These are phyloP conservation scores for Ustanciosporium gigantosporum DNA, from an alignment of 1,284 basidiomycete genomes.

Conservation along the genomic window DNA sequence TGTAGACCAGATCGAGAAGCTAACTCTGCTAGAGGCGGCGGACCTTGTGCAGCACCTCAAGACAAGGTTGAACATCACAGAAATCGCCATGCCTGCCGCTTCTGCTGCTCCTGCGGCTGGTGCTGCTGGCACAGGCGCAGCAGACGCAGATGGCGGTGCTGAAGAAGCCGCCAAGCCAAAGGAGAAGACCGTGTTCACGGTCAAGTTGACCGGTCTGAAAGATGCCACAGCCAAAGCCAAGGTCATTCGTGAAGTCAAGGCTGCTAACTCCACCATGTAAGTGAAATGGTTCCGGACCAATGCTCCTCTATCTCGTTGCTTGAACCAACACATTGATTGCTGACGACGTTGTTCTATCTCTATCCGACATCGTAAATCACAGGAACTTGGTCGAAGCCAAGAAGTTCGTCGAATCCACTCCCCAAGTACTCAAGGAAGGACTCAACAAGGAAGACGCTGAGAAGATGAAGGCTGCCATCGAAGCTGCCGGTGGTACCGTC, in stretches of 20 bases:
- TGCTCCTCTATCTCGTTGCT: too few relatives aligned
- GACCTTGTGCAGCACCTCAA: constrained; percentile 91
- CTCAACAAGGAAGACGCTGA: constrained; percentile 96
- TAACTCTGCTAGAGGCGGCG: constrained; percentile 94
- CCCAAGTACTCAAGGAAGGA: constrained; percentile 93
- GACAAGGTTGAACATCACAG: constrained; percentile 94
- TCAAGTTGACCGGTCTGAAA: constrained; percentile 66
- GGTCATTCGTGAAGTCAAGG: constrained; percentile 97
- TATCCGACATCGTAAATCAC: background rate
- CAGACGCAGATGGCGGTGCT: constrained; percentile 64
- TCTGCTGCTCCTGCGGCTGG: constrained; percentile 62
- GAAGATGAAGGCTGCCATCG: constrained; percentile 88
- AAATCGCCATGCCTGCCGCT: constrained; percentile 89
- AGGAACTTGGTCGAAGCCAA: constrained; percentile 72
- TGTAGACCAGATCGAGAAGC: constrained; percentile 87
- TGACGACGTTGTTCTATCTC: background rate
- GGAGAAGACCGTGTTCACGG: constrained; percentile 97
- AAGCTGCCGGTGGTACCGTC: constrained; percentile 84
- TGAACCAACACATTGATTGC: background rate
- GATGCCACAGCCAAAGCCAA: constrained; percentile 74
- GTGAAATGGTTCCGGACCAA: too few relatives aligned
- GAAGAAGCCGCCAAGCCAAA: constrained; percentile 86
- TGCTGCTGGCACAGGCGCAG: constrained; percentile 58
- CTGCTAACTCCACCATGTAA: constrained; percentile 61
- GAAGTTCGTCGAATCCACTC: constrained; percentile 97